Conservation (phyloP, 768 basidiomycete species). For the Austroboletus eburneus region DNA sequence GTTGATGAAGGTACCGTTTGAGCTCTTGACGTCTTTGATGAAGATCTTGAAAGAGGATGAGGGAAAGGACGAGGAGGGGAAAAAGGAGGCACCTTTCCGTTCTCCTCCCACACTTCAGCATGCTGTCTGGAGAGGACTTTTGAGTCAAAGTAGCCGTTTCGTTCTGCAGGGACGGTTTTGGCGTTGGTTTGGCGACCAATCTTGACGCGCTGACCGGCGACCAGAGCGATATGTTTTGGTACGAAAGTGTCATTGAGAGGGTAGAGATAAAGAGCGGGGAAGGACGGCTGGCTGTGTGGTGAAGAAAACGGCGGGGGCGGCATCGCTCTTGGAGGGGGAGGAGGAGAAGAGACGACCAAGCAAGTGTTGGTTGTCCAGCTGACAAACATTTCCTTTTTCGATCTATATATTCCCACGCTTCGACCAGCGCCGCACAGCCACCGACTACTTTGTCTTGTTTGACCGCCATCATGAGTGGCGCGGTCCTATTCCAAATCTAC, state of each 20-base stretch:
- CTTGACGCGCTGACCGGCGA: conserved; percentile 63
- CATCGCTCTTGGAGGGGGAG: conserved; percentile 23
- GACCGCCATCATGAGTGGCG: too few species aligned
- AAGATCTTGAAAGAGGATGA: conserved; percentile 58
- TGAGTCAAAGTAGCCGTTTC: conserved; percentile 96
- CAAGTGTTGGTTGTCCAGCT: conserved; percentile 10
- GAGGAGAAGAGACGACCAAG: not conserved
- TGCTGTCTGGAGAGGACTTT: conserved; percentile 93
- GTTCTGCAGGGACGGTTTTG: conserved; percentile 88
- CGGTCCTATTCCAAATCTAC: too few species aligned
- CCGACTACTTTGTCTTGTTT: too few species aligned
- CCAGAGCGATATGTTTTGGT: conserved; percentile 89
- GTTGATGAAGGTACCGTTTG: conserved; percentile 98
- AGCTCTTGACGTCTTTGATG: conserved; percentile 98
- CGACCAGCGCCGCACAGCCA: not conserved
- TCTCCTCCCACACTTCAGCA: conserved; percentile 98
- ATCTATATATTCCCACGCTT: conserved; percentile 6
- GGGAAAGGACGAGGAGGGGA: conserved; percentile 3
- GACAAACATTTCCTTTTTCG: conserved; percentile 1
- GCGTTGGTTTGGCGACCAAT: conserved; percentile 96
- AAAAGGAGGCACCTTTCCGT: conserved; percentile 59
- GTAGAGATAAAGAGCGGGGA: conserved; percentile 65
- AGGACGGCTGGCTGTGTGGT: conserved; percentile 21
- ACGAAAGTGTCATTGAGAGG: conserved; percentile 93
- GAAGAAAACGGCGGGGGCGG: conserved; percentile 33